These are phyloP conservation scores for Penicillium sp. DNA, from an alignment of 2,329 filamentous ascomycete genomes.

Conservation along the genomic window DNA sequence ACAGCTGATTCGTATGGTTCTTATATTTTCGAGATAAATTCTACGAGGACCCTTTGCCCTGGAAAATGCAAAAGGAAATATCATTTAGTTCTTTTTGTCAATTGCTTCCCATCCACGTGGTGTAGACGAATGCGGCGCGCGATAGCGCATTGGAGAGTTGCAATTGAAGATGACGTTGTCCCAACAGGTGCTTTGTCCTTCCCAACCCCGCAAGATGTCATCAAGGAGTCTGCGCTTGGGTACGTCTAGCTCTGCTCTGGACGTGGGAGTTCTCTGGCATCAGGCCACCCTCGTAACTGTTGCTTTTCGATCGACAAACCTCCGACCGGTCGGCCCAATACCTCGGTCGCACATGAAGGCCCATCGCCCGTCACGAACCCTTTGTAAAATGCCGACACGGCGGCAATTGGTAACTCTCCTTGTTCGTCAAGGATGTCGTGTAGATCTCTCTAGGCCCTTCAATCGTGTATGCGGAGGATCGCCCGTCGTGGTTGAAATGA, in stretches of 20 bases:
- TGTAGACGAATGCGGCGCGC: conserved; percentile 12
- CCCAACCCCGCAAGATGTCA: conserved; percentile 12
- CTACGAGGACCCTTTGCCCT: background rate
- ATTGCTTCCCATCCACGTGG: conserved; percentile 10
- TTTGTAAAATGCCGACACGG: conserved; percentile 5
- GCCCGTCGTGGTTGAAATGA: background rate
- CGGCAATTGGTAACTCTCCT: no score
- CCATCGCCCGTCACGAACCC: conserved; percentile 7
- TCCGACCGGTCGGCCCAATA: conserved; percentile 14
- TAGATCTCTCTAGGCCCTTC: no score
- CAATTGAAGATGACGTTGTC: no score
- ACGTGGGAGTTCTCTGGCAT: conserved; percentile 4
- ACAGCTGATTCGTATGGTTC: no score
- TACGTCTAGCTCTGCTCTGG: conserved; percentile 3
- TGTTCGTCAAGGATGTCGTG: no score
- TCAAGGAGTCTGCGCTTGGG: conserved; percentile 4
- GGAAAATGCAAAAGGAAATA: no score
- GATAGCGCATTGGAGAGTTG: conserved; percentile 3
- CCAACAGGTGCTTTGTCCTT: conserved; percentile 19
- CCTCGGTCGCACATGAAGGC: conserved; percentile 28
- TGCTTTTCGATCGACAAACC: conserved; percentile 20
- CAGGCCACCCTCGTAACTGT: conserved; percentile 7
- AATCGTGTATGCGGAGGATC: background rate
- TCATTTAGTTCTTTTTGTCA: conserved; percentile 2
- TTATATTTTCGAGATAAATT: no score